Evolutionary conservation across 768 basidiomycete genomes (phyloP).

Genomic region (Pleurotus salmoneostramineus): DNA sequence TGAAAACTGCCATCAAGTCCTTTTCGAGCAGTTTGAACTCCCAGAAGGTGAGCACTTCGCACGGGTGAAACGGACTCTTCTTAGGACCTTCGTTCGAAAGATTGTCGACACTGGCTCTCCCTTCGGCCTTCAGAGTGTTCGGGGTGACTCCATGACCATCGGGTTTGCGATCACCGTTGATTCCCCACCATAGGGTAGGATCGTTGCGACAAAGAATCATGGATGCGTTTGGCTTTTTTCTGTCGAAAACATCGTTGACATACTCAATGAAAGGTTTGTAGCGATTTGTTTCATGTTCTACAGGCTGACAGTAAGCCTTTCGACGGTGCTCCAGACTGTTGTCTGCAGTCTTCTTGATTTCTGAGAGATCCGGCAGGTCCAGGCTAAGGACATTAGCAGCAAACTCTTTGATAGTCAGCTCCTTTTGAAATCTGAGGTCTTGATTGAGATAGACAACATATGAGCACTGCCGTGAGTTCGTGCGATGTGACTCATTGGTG

Average conservation of each 20-base stretch:
- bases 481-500: not conserved
- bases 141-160: not conserved
- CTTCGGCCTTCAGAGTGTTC: not conserved
- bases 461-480: not conserved
- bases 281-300: not conserved
- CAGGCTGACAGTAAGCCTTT: not conserved
- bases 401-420: not conserved
- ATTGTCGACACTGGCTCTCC: not conserved
- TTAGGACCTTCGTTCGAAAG: slow-evolving; percentile 1
- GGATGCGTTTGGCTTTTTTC: not conserved
- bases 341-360: not conserved
- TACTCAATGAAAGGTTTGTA: not conserved
- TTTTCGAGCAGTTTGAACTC: slow-evolving; percentile 4
- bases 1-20: not conserved
- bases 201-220: slow-evolving; percentile 4
- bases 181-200: not conserved
- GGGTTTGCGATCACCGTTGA: slow-evolving; percentile 3
- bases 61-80: slow-evolving; percentile 1
- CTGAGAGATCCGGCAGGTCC: not conserved
- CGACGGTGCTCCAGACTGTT: not conserved
- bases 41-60: not conserved
- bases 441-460: slow-evolving; percentile 1
- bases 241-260: not conserved
- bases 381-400: not conserved
- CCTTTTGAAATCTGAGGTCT: slow-evolving; percentile 1